phyloP scores from a whole-genome alignment of 2,329 filamentous ascomycete genomes.

The Curvularia sp. region DNA sequence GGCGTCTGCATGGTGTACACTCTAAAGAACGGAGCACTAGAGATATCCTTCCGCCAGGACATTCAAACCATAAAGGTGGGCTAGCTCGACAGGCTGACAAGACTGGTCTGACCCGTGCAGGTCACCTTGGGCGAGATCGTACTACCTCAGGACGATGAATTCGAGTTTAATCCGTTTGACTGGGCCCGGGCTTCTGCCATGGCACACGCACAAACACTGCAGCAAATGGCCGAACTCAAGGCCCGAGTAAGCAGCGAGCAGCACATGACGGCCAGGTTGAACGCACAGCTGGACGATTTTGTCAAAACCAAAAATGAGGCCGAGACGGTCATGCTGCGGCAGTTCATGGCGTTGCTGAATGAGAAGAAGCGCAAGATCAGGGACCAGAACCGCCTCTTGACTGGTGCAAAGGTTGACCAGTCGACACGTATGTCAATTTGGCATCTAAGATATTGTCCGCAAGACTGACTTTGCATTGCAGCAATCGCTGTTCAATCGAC shows the following conservation, averaged over 20 bases:
- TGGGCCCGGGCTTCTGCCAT: conserved; percentile 71
- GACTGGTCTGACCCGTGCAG: conserved; percentile 20
- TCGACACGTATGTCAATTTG: conserved; percentile 32
- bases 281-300: conserved; percentile 70
- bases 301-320: conserved; percentile 70
- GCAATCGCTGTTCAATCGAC: conserved; percentile 41
- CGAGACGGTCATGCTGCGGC: conserved; percentile 71
- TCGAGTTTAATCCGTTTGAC: conserved; percentile 70
- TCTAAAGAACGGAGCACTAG: conserved; percentile 61
- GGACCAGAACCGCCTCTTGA: conserved; percentile 71
- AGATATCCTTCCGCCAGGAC: conserved; percentile 69
- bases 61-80: conserved; percentile 70
- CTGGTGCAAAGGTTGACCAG: conserved; percentile 58
- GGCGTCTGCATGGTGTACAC: conserved; percentile 67
- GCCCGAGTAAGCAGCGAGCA: conserved; percentile 60
- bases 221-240: conserved; percentile 55
- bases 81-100: conserved; percentile 10
- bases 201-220: conserved; percentile 56
- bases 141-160: conserved; percentile 63
- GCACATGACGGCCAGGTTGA: conserved; percentile 64
- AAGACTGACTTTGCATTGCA: conserved; percentile 10
- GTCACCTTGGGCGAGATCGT: conserved; percentile 70
- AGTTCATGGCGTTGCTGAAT: conserved; percentile 75
- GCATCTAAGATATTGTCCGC: background rate
- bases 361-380: conserved; percentile 82